These are phyloP conservation scores for Tilletia walkeri DNA, from an alignment of 1,284 basidiomycete species.

Conservation along the genomic window DNA sequence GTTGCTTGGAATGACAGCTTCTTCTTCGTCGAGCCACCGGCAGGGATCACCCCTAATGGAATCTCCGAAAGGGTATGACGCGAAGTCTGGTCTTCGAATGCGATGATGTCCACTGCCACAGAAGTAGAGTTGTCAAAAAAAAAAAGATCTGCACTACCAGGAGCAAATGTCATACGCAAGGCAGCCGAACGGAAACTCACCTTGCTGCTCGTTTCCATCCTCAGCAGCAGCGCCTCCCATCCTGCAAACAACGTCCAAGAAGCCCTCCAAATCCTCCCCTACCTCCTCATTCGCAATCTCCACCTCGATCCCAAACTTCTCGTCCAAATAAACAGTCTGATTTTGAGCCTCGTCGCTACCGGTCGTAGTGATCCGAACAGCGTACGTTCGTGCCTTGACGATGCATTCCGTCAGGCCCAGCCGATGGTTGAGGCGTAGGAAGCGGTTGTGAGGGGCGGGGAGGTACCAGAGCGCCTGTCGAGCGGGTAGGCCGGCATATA, in stretches of 20 bases:
- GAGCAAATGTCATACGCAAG: not conserved
- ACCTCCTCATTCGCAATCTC: not conserved
- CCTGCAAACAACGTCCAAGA: not conserved
- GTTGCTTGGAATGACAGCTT: not conserved
- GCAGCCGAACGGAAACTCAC: not conserved
- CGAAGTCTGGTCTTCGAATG: not conserved
- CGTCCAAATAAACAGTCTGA: not conserved
- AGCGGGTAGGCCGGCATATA: conserved; percentile 12
- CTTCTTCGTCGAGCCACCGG: not conserved
- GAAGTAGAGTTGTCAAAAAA: too few relatives aligned
- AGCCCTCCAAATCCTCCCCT: not conserved
- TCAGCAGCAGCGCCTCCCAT: not conserved
- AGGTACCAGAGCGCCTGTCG: conserved; percentile 11
- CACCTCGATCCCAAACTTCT: not conserved
- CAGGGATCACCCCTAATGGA: not conserved
- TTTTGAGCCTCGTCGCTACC: not conserved
- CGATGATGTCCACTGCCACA: not conserved
- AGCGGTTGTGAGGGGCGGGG: not conserved
- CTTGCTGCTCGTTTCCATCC: not conserved
- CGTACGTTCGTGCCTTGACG: conserved; percentile 5
- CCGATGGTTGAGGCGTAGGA: conserved; percentile 6
- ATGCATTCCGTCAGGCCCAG: not conserved
- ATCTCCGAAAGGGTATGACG: not conserved
- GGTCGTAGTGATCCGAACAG: not conserved
- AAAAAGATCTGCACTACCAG: too few relatives aligned